Base-by-base conservation (phyloP, 345 rosid species). In the Iberis pinnata region DNA sequence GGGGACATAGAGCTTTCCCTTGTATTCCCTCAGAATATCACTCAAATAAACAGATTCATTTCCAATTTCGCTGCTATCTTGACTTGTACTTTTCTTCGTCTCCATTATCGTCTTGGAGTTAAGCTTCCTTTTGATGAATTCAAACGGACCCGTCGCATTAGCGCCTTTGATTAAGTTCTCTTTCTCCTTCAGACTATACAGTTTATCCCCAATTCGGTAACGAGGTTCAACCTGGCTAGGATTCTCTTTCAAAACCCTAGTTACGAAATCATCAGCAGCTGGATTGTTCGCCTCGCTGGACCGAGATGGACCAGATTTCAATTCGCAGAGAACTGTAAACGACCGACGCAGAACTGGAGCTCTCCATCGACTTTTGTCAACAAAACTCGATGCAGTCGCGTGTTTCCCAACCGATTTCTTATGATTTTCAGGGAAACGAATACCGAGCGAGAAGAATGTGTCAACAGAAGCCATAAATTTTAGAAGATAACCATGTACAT, bases 1-100 rank as follows among this genome's bases (percentile, higher is more conserved):
- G 0, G 97, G 97, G 22, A 89, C 97, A 44, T 81, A 86, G 33
- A 86, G 89, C 73, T 89, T 86, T 22, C 97, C 97, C 18, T 60
- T 89, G 56, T 83, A 73, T 58, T 83, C 89, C 70, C 93, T 78
- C 73, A 89, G 53, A 27, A 89, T 62, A 60, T 86, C 93, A 52
- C 73, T 83, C 86, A 89, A 59, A 46, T 81, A 81, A 64, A 89
- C 97, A 47, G 70, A 42, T 53, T 70, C 78, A 19, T 55, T 56
- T 33, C 48, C 55, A 46, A 32, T 29, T 3, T 55, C 71, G n/a
- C n/a, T n/a, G n/a, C n/a, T n/a, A n/a, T n/a, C n/a, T n/a, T n/a
- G n/a, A n/a, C n/a, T n/a, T n/a, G n/a, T n/a, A n/a, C n/a, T n/a
- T n/a, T n/a, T n/a, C 19, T 47, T 65, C 33, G 8, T 58, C 64